Conservation (phyloP, 805 yeast species). For the Yarrowia phangngaensis region DNA sequence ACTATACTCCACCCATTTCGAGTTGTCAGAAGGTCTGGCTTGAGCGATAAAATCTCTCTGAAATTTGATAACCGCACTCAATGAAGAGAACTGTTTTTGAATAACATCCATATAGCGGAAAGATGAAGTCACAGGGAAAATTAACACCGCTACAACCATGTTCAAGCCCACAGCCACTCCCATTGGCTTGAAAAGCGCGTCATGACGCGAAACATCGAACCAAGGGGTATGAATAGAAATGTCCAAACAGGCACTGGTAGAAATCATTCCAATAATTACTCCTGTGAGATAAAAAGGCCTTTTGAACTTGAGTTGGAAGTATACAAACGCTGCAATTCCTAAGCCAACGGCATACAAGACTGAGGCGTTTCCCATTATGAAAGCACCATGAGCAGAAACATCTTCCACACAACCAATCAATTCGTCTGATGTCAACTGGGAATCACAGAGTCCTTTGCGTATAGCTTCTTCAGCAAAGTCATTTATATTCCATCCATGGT, state of each 20-base stretch:
- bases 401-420: slow-evolving; percentile 1
- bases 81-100: slow-evolving; percentile 28
- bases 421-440: slow-evolving; percentile 16
- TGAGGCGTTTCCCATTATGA: slow-evolving; percentile 2
- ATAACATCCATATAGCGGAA: slow-evolving; percentile 30
- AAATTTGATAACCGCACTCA: slow-evolving; percentile 26
- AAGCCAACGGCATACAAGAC: slow-evolving; percentile 14
- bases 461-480: slow-evolving; percentile 25
- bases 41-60: slow-evolving; percentile 26
- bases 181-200: slow-evolving; percentile 32
- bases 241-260: slow-evolving; percentile 30
- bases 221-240: slow-evolving; percentile 29
- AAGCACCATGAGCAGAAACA: not conserved
- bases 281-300: slow-evolving; percentile 32
- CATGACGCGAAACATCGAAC: slow-evolving; percentile 33
- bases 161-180: slow-evolving; percentile 34
- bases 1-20: slow-evolving; percentile 20
- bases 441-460: slow-evolving; percentile 1
- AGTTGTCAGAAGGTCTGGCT: slow-evolving; percentile 29
- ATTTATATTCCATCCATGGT: slow-evolving; percentile 29
- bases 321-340: slow-evolving; percentile 9
- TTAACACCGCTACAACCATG: slow-evolving; percentile 31
- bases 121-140: slow-evolving; percentile 36
- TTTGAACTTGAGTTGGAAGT: slow-evolving; percentile 20
- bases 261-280: slow-evolving; percentile 33